Evolutionary conservation across 257 asterid species (phyloP).

Genomic region (Solanum chaucha): DNA sequence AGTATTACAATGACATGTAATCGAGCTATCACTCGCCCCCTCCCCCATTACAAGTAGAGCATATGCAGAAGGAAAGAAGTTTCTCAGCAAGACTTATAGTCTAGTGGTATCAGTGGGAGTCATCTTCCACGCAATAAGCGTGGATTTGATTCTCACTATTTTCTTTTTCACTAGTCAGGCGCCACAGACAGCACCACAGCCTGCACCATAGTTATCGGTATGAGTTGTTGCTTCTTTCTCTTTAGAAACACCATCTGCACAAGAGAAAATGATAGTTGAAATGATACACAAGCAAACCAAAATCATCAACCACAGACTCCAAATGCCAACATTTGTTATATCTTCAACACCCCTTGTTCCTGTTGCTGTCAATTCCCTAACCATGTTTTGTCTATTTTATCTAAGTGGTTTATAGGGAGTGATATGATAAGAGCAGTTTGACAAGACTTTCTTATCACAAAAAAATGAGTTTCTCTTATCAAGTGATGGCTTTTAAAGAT

Average conservation of each 20-base stretch:
- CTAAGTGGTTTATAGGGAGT: neutral
- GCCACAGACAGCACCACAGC: slow-evolving; percentile 28
- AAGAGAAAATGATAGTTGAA: slow-evolving; percentile 14
- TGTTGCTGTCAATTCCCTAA: slow-evolving; percentile 8
- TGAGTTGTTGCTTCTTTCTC: slow-evolving; percentile 11
- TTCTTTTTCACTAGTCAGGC: slow-evolving; percentile 6
- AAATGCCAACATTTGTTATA: neutral
- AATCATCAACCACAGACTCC: slow-evolving; percentile 14
- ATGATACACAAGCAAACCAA: slow-evolving; percentile 13
- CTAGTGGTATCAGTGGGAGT: neutral
- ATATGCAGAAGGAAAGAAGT: neutral
- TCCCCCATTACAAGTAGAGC: neutral
- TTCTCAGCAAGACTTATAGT: neutral
- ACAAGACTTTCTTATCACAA: neutral
- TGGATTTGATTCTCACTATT: neutral
- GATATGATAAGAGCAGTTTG: neutral
- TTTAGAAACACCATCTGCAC: slow-evolving; percentile 23
- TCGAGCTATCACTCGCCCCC: neutral
- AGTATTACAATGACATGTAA: neutral
- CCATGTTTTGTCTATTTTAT: slow-evolving; percentile 5
- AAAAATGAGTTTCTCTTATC: neutral
- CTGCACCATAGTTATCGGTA: slow-evolving; percentile 11
- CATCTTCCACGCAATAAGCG: neutral
- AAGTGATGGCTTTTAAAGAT: neutral
- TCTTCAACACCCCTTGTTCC: slow-evolving; percentile 1